Evolutionary conservation across 192 early-diverging fungal species (phyloP).

Genomic region (Piromyces sp.): DNA sequence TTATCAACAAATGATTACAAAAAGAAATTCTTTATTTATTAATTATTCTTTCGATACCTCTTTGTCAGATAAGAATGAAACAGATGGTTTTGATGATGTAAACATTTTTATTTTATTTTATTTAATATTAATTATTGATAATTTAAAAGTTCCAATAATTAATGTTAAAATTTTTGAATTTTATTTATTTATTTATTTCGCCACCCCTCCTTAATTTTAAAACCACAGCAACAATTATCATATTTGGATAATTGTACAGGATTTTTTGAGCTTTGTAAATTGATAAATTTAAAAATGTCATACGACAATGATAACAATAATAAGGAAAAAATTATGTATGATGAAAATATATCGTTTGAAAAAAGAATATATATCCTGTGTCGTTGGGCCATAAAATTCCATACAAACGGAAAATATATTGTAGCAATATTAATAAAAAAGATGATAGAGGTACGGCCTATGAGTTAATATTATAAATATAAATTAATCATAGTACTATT

Average conservation of each 20-base stretch:
- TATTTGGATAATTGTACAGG: not conserved
- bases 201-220: no score
- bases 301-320: not conserved
- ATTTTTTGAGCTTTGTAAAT: not conserved
- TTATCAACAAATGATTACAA: not conserved
- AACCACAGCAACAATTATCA: not conserved
- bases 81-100: not conserved
- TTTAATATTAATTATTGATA: no score
- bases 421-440: not conserved
- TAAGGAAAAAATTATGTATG: not conserved
- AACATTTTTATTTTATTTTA: no score
- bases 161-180: no score
- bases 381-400: not conserved
- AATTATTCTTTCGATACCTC: not conserved
- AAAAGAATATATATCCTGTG: not conserved
- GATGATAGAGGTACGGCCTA: not conserved
- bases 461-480: no score
- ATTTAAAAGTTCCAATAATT: no score
- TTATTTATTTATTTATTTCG: no score
- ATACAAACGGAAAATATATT: not conserved
- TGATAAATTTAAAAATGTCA: not conserved
- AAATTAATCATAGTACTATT: no score
- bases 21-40: not conserved
- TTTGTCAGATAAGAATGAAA: not conserved
- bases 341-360: not conserved